These are phyloP conservation scores for Mycena rosella DNA, from an alignment of 768 basidiomycete genomes.

Conservation along the genomic window DNA sequence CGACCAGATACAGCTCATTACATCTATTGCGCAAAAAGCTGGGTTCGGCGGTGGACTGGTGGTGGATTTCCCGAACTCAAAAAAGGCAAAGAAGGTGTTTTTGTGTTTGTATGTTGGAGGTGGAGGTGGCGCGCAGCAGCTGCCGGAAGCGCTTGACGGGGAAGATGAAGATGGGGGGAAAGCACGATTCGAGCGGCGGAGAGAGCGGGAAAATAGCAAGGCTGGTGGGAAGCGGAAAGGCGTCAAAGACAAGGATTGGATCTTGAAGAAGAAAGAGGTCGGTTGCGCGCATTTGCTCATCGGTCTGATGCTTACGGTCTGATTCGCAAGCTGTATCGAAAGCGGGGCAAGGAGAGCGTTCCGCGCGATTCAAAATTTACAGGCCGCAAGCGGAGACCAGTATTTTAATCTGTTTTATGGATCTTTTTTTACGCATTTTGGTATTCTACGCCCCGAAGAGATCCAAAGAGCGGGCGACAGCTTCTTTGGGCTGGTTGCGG, in stretches of 20 bases:
- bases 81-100: constrained; percentile 96
- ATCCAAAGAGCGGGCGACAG: constrained; percentile 63
- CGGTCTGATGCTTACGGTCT: constrained; percentile 16
- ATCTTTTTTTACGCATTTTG: constrained; percentile 29
- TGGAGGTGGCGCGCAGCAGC: constrained; percentile 70
- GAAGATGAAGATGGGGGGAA: constrained; percentile 67
- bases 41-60: constrained; percentile 98
- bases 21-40: constrained; percentile 90
- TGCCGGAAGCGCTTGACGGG: constrained; percentile 84
- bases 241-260: constrained; percentile 90
- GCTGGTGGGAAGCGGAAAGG: constrained; percentile 78
- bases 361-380: constrained; percentile 91
- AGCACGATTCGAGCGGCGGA: constrained; percentile 81
- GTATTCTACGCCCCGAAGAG: constrained; percentile 49
- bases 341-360: constrained; percentile 87
- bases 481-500: constrained; percentile 70
- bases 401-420: constrained; percentile 68
- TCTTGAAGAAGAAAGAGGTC: constrained; percentile 96
- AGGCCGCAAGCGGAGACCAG: constrained; percentile 85
- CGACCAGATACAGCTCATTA: constrained; percentile 96
- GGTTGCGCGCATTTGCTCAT: constrained; percentile 31
- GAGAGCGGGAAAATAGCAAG: constrained; percentile 67
- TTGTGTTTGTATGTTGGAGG: constrained; percentile 92
- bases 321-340: constrained; percentile 75
- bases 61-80: constrained; percentile 97